phyloP scores from a whole-genome alignment of 495 filamentous ascomycete species.

The Elaphomyces granulatus region DNA sequence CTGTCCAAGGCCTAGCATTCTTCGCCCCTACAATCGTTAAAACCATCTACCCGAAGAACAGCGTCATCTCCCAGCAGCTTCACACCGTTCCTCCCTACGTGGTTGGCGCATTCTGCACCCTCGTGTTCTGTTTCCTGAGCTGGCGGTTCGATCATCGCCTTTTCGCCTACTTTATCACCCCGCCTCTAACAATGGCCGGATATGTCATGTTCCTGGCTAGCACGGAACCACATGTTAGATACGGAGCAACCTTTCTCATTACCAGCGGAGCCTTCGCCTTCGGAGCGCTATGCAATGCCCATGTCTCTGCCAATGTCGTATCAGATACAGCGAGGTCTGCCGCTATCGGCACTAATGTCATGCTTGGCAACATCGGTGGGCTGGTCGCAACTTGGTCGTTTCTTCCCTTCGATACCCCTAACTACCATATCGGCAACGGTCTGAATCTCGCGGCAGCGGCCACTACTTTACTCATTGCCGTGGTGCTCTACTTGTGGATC shows the following conservation, averaged over 20 bases:
- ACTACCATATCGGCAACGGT: constrained; percentile 61
- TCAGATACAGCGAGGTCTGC: constrained; percentile 52
- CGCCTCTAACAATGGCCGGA: constrained; percentile 47
- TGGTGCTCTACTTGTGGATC: constrained; percentile 44
- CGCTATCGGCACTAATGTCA: constrained; percentile 52
- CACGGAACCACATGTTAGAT: constrained; percentile 36
- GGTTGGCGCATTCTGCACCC: constrained; percentile 51
- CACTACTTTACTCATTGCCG: constrained; percentile 35
- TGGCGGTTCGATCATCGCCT: constrained; percentile 41
- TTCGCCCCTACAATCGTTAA: constrained; percentile 58
- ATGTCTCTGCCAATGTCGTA: constrained; percentile 54
- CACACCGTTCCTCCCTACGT: constrained; percentile 60
- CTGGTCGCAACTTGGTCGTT: constrained; percentile 60
- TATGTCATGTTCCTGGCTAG: constrained; percentile 61
- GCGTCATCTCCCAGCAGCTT: constrained; percentile 44
- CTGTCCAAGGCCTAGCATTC: constrained; percentile 46
- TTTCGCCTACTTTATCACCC: constrained; percentile 29
- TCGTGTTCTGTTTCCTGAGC: constrained; percentile 45
- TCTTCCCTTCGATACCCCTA: constrained; percentile 45
- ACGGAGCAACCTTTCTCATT: constrained; percentile 59
- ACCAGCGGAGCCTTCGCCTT: constrained; percentile 41
- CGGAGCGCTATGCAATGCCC: constrained; percentile 49
- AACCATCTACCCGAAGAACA: constrained; percentile 43
- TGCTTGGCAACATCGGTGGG: constrained; percentile 60
- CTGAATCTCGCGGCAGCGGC: constrained; percentile 50